Conservation (phyloP, 768 basidiomycete species). For the Sporobolomyces phaffii region DNA sequence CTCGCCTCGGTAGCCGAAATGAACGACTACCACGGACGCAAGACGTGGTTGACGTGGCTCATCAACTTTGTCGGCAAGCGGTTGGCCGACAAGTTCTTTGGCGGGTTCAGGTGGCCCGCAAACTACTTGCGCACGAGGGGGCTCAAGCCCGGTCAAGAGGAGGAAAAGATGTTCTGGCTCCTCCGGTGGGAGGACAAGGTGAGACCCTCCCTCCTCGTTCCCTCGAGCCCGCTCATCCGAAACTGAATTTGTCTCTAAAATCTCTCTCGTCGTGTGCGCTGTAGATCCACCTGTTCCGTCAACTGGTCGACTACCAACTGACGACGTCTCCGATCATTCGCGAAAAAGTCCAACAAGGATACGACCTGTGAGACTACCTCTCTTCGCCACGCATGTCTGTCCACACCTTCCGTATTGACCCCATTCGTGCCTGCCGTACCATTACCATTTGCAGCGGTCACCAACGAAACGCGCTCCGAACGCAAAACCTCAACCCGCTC, state of each 20-base stretch:
- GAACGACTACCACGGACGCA: constrained; percentile 30
- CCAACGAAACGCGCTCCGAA: constrained; percentile 28
- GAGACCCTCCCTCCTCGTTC: not conserved
- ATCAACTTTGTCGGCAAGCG: constrained; percentile 29
- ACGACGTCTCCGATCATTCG: not conserved
- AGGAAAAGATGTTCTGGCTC: constrained; percentile 20
- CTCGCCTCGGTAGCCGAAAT: constrained; percentile 4
- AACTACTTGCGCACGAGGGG: constrained; percentile 27
- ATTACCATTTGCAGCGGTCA: constrained; percentile 26
- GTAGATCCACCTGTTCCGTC: constrained; percentile 28
- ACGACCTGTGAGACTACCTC: constrained; percentile 22
- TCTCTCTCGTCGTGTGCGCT: too few relatives aligned
- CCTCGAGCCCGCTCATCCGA: too few relatives aligned
- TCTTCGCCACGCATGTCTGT: too few relatives aligned
- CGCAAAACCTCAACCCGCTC: constrained; percentile 20
- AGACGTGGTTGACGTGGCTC: constrained; percentile 33
- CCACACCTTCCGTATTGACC: too few relatives aligned
- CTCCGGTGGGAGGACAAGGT: constrained; percentile 36
- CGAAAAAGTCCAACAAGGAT: constrained; percentile 8
- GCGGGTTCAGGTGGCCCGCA: constrained; percentile 25
- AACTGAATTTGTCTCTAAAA: too few relatives aligned
- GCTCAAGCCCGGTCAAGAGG: constrained; percentile 29
- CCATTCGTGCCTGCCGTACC: too few relatives aligned
- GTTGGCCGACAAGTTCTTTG: not conserved
- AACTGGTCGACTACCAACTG: constrained; percentile 25